These are phyloP conservation scores for Pseudogymnoascus sp. DNA, from an alignment of 2,329 filamentous ascomycete species.

Conservation along the genomic window DNA sequence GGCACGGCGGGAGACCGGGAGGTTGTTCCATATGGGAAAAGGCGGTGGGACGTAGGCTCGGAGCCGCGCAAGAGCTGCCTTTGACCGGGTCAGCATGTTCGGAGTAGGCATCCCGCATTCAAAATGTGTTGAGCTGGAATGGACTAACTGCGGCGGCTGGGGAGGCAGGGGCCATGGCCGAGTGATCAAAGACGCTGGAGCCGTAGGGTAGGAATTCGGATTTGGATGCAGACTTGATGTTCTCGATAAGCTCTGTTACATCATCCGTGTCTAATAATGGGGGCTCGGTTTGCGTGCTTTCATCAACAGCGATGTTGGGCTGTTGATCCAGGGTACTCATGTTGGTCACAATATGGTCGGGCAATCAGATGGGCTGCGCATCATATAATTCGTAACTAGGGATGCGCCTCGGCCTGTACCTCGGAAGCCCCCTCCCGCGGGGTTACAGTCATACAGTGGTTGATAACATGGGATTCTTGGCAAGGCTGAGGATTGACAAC, in stretches of 20 bases:
- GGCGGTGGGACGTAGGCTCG: constrained; percentile 52
- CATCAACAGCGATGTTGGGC: not conserved
- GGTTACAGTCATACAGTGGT: not conserved
- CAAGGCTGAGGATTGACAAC: not conserved
- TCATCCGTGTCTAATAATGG: constrained; percentile 13
- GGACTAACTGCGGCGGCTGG: constrained; percentile 25
- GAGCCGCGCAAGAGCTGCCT: constrained; percentile 44
- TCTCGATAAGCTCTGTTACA: constrained; percentile 22
- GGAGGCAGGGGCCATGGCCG: constrained; percentile 27
- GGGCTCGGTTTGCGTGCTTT: not conserved
- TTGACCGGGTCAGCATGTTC: constrained; percentile 12
- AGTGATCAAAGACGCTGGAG: constrained; percentile 23
- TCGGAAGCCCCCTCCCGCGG: not conserved
- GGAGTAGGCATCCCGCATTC: not conserved
- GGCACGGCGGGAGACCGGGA: constrained; percentile 61
- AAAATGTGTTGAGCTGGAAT: constrained; percentile 3
- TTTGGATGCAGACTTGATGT: constrained; percentile 25
- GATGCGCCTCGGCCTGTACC: not conserved
- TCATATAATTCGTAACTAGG: not conserved
- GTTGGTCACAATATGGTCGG: not conserved
- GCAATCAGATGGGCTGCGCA: not conserved
- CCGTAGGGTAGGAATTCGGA: constrained; percentile 2
- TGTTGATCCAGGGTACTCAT: not conserved
- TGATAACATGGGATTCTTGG: constrained; percentile 4
- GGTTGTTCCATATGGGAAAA: constrained; percentile 53